Evolutionary conservation across 495 filamentous ascomycete species (phyloP).

Genomic region (Penicillium dipodomyicola): DNA sequence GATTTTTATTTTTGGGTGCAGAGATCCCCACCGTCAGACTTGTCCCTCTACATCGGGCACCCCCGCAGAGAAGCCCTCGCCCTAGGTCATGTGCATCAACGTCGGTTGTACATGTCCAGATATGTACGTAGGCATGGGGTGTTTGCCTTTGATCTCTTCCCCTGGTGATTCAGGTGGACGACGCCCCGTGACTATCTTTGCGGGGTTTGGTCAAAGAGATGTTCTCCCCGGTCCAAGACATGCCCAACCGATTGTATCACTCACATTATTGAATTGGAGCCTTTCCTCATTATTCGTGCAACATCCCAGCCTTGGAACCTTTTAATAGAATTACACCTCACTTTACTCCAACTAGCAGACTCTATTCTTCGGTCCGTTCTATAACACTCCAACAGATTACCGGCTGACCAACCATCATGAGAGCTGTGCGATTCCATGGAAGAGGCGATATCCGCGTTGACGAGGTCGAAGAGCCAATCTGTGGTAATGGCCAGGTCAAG

Average conservation of each 20-base stretch:
- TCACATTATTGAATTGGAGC: background rate
- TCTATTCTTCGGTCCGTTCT: background rate
- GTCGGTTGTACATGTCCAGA: background rate
- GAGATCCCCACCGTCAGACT: background rate
- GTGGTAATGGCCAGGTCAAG: constrained; percentile 41
- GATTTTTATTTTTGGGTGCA: background rate
- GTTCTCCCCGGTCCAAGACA: background rate
- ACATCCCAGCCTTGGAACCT: background rate
- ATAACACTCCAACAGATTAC: background rate
- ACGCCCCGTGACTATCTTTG: background rate
- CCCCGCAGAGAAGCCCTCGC: background rate
- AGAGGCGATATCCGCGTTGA: constrained; percentile 41
- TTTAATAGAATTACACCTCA: background rate
- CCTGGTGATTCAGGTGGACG: background rate
- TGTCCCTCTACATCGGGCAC: background rate
- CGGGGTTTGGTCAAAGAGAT: no score
- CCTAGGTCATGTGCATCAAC: background rate
- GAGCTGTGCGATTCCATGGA: constrained; percentile 45
- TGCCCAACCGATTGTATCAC: background rate
- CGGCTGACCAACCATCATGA: constrained; percentile 28
- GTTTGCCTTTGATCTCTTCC: background rate
- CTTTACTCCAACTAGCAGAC: background rate
- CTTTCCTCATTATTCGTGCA: background rate
- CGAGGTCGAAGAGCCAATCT: constrained; percentile 40
- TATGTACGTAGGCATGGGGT: background rate